Percentiles rank a stretch among this genome's conserved stretches.
phyloP scores from a whole-genome alignment of 202 grass and related monocot genomes.

The Alloteropsis angusta region DNA sequence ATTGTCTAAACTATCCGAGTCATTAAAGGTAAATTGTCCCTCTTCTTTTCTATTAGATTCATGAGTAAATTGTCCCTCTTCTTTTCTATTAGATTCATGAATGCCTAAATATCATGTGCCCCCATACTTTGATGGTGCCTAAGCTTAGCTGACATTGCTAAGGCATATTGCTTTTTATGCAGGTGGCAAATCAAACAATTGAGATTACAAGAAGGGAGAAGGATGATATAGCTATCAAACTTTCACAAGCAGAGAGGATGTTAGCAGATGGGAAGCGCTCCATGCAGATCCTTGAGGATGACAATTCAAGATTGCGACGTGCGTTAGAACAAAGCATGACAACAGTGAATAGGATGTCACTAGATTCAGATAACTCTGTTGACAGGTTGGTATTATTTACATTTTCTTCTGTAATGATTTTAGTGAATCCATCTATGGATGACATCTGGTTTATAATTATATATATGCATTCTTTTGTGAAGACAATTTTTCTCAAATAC shows the following conservation, averaged over 20 bases:
- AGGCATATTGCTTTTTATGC: constrained; percentile 2
- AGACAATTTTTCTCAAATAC: not conserved
- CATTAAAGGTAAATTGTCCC: constrained; percentile 56
- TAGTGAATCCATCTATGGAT: not conserved
- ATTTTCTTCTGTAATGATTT: constrained; percentile 7
- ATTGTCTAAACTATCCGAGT: constrained; percentile 64
- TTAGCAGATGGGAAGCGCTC: constrained; percentile 67
- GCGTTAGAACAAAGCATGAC: constrained; percentile 95
- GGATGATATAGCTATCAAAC: constrained; percentile 49
- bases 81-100: constrained; percentile 2
- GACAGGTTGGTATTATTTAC: constrained; percentile 50
- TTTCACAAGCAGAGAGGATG: constrained; percentile 66
- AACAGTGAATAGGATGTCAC: constrained; percentile 83
- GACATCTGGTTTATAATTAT: constrained; percentile 6
- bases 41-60: not conserved
- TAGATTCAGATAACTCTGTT: constrained; percentile 96
- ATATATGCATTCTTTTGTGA: not conserved
- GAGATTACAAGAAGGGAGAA: constrained; percentile 75
- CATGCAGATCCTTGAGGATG: constrained; percentile 93
- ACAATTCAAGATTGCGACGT: constrained; percentile 82
- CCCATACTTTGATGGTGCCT: not conserved
- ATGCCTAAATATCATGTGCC: not conserved
- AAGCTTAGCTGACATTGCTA: not conserved
- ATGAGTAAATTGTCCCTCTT: not conserved
- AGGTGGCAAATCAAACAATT: constrained; percentile 71